phyloP scores from a whole-genome alignment of 805 yeast genomes.

The Schwanniomyces polymorphus region DNA sequence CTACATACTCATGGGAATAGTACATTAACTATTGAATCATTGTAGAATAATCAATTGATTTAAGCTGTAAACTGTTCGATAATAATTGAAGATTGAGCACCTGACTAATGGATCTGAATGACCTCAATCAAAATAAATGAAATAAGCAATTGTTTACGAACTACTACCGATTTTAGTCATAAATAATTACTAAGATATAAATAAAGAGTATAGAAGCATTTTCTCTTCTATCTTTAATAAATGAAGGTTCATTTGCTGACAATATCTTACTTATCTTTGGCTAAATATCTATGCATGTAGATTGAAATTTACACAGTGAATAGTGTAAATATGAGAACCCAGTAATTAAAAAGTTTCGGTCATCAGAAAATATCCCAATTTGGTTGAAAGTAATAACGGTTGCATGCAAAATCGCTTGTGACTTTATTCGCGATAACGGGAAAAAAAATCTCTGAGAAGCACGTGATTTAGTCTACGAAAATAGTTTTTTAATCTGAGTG shows the following conservation, averaged over 20 bases:
- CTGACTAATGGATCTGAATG: neutral
- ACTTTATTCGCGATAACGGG: neutral
- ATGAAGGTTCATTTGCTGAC: neutral
- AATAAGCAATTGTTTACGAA: neutral
- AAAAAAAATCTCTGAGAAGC: no score
- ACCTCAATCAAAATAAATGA: neutral
- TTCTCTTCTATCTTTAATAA: neutral
- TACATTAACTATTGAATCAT: neutral
- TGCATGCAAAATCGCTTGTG: neutral
- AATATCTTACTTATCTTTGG: neutral
- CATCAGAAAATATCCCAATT: neutral
- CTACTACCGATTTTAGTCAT: neutral
- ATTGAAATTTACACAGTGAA: conserved; percentile 1
- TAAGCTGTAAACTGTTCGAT: neutral
- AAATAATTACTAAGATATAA: neutral
- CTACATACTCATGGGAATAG: neutral
- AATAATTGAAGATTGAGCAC: neutral
- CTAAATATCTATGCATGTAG: neutral
- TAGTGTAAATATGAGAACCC: conserved; percentile 3
- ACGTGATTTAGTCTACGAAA: neutral
- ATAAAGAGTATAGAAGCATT: neutral
- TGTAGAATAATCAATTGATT: neutral
- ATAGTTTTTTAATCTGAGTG: neutral
- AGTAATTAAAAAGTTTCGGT: conserved; percentile 1
- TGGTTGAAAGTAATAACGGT: neutral